Conservation (phyloP, 1,139 yeast genomes). For the Nadsonia commutata region DNA sequence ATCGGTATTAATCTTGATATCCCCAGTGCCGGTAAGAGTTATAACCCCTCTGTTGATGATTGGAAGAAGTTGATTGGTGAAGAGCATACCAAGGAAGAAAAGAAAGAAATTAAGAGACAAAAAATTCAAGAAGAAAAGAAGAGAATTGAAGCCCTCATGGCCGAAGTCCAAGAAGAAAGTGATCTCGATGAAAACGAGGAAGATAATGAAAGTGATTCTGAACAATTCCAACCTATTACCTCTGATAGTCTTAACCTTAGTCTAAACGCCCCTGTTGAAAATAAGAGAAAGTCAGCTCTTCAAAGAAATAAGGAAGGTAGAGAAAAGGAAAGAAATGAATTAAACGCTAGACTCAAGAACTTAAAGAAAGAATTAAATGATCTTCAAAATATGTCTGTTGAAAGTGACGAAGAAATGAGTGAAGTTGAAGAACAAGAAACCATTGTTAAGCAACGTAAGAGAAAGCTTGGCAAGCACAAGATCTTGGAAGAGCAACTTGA, state of each 20-base stretch:
- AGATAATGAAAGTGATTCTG: conserved; percentile 33
- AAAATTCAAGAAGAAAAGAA: conserved; percentile 44
- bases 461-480: conserved; percentile 34
- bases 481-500: conserved; percentile 56
- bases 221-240: conserved; percentile 6
- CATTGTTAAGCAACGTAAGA: conserved; percentile 15
- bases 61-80: conserved; percentile 62
- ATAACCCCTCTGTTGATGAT: conserved; percentile 74
- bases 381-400: conserved; percentile 12
- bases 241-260: conserved; percentile 30
- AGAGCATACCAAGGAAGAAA: conserved; percentile 54
- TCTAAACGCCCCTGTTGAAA: conserved; percentile 52
- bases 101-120: conserved; percentile 49
- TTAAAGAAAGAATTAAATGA: conserved; percentile 14
- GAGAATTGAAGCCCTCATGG: conserved; percentile 50
- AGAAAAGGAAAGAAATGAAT: conserved; percentile 36
- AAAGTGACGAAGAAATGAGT: conserved; percentile 12
- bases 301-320: conserved; percentile 57
- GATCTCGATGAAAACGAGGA: conserved; percentile 26
- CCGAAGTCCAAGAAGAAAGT: conserved; percentile 30
- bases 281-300: conserved; percentile 60
- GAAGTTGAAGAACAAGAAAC: conserved; percentile 10
- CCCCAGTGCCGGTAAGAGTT: conserved; percentile 82
- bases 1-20: conserved; percentile 29
- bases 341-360: conserved; percentile 26